A percentile compares a stretch with the other conserved stretches of the same genome.
These are phyloP conservation scores for Termitomyces titanicus DNA, from an alignment of 768 basidiomycete species.

Conservation along the genomic window DNA sequence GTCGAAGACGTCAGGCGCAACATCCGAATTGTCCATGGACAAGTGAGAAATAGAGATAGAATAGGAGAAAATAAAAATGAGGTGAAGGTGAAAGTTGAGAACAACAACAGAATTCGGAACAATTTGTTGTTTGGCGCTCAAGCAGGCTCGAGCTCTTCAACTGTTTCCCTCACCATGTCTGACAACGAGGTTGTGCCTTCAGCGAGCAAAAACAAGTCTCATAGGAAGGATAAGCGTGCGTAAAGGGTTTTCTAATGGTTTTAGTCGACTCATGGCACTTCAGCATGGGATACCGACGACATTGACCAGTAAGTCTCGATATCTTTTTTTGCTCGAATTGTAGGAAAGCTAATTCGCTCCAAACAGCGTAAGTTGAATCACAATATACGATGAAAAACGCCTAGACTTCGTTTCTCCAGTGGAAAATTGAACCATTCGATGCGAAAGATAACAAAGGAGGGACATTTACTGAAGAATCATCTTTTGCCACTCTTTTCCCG, in stretches of 20 bases:
- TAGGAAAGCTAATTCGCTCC: conserved; percentile 7
- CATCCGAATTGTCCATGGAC: conserved; percentile 47
- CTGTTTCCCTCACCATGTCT: conserved; percentile 29
- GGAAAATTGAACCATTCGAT: conserved; percentile 85
- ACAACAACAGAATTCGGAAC: conserved; percentile 9
- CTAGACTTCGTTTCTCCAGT: conserved; percentile 37
- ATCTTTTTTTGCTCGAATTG: conserved; percentile 1
- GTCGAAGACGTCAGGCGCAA: conserved; percentile 25
- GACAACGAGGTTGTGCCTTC: conserved; percentile 38
- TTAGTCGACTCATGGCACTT: conserved; percentile 13
- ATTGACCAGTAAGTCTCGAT: conserved; percentile 84
- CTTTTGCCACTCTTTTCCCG: conserved; percentile 96
- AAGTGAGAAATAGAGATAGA: conserved; percentile 9
- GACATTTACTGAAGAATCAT: conserved; percentile 91
- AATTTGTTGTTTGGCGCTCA: conserved; percentile 7
- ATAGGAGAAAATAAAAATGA: conserved; percentile 1
- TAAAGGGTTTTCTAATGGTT: neutral
- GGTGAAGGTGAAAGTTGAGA: neutral
- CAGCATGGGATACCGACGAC: conserved; percentile 99
- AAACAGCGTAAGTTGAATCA: conserved; percentile 38
- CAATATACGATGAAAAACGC: neutral
- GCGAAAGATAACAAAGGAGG: conserved; percentile 75
- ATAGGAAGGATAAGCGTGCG: conserved; percentile 95
- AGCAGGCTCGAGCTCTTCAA: conserved; percentile 1
- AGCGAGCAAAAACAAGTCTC: conserved; percentile 82